Evolutionary conservation across 139 green algal species (phyloP).

Genomic region (Yamagishiella unicocca): DNA sequence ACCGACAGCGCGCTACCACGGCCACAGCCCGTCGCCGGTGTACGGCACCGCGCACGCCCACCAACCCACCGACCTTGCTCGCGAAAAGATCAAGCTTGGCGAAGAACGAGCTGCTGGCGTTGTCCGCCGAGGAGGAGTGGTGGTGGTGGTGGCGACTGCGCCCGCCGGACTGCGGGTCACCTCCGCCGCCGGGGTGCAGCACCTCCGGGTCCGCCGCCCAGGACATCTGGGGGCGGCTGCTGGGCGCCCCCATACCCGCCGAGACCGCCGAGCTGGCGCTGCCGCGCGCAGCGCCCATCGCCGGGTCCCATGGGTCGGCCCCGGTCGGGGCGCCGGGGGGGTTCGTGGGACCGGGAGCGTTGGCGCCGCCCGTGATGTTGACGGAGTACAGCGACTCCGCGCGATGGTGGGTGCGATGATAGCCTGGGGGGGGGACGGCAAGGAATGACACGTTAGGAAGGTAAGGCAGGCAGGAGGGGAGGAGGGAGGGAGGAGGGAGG

Average conservation of each 20-base stretch:
- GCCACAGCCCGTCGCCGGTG: no score
- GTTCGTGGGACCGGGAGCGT: not conserved
- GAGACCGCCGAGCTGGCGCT: not conserved
- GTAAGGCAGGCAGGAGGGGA: not conserved
- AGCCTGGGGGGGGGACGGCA: no score
- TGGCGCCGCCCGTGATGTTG: not conserved
- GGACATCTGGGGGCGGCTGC: not conserved
- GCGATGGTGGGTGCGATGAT: not conserved
- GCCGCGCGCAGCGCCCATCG: no score
- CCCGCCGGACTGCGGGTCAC: no score
- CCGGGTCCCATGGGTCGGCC: not conserved
- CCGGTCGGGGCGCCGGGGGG: not conserved
- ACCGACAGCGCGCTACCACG: no score
- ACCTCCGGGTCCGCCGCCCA: not conserved
- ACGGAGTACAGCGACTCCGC: slow-evolving; percentile 16
- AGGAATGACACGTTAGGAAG: no score
- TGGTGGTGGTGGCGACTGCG: not conserved
- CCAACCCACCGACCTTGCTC: no score
- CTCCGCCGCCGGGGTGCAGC: not conserved
- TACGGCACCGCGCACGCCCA: no score
- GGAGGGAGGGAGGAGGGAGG: not conserved
- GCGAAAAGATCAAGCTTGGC: slow-evolving; percentile 28
- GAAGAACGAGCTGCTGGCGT: slow-evolving; percentile 27
- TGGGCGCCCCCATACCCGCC: not conserved
- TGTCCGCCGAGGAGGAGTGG: slow-evolving; percentile 35